phyloP scores from a whole-genome alignment of 495 filamentous ascomycete genomes.

The Cairneyella variabilis region DNA sequence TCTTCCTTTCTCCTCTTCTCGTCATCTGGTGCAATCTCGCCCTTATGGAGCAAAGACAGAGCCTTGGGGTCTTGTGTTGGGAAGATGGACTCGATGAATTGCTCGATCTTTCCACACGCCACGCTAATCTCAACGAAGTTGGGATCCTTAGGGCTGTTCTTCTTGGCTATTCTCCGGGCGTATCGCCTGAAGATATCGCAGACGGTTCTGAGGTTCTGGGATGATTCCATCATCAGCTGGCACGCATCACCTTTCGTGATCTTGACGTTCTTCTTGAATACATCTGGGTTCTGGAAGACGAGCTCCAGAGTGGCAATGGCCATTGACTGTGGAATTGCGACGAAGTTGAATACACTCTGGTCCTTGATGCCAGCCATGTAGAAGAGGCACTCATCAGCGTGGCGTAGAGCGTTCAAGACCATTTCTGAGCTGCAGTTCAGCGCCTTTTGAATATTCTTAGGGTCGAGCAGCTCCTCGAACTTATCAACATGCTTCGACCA shows the following conservation, averaged over 20 bases:
- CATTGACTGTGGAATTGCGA: constrained; percentile 97
- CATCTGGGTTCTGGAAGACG: constrained; percentile 85
- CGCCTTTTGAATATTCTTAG: constrained; percentile 72
- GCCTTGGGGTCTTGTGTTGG: constrained; percentile 58
- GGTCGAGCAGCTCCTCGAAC: constrained; percentile 86
- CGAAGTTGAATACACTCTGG: constrained; percentile 99
- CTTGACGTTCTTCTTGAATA: constrained; percentile 89
- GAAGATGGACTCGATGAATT: constrained; percentile 95
- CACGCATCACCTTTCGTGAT: constrained; percentile 96
- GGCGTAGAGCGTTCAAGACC: constrained; percentile 82
- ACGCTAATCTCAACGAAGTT: constrained; percentile 92
- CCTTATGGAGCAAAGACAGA: constrained; percentile 29
- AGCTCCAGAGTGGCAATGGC: constrained; percentile 91
- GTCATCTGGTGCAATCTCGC: constrained; percentile 30
- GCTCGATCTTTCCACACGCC: constrained; percentile 89
- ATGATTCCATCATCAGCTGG: constrained; percentile 83
- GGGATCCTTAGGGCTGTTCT: constrained; percentile 91
- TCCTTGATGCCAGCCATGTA: constrained; percentile 96
- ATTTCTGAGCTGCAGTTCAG: constrained; percentile 91
- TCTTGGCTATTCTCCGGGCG: constrained; percentile 79
- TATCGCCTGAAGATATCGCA: constrained; percentile 77
- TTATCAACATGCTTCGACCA: constrained; percentile 91
- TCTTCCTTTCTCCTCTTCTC: constrained; percentile 36
- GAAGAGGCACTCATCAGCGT: constrained; percentile 90
- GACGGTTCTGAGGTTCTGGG: constrained; percentile 77